These are phyloP conservation scores for Coemansia sp. DNA, from an alignment of 192 early-diverging fungal genomes.

Conservation along the genomic window DNA sequence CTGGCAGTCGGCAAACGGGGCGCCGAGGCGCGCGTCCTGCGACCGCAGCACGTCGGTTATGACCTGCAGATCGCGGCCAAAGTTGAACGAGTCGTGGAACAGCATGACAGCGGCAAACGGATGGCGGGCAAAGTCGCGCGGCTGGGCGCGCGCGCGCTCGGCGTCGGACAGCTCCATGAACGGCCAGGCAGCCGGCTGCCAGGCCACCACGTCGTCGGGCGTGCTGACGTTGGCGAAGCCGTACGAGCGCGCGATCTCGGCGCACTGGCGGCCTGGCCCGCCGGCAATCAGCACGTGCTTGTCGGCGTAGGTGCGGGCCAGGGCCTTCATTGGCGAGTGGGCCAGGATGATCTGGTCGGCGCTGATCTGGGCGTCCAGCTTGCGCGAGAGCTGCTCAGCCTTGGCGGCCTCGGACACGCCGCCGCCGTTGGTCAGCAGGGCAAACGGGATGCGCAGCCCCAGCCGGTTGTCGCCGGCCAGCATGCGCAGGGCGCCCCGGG, in stretches of 20 bases:
- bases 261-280: conserved; percentile 55
- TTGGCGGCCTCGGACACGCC: conserved; percentile 72
- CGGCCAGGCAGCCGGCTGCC: conserved; percentile 66
- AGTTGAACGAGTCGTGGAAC: conserved; percentile 85
- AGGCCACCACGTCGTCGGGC: conserved; percentile 64
- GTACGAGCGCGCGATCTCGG: conserved; percentile 61
- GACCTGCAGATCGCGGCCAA: conserved; percentile 84
- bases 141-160: neutral
- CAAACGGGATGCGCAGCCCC: conserved; percentile 61
- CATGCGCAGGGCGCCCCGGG: conserved; percentile 60
- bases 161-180: conserved; percentile 34
- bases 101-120: conserved; percentile 70
- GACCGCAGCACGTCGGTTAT: conserved; percentile 67
- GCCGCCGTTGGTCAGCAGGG: conserved; percentile 86
- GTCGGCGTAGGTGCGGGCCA: conserved; percentile 59
- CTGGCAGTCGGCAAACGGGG: conserved; percentile 50
- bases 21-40: conserved; percentile 57
- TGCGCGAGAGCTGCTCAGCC: conserved; percentile 60
- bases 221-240: conserved; percentile 67
- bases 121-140: conserved; percentile 35
- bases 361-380: conserved; percentile 56
- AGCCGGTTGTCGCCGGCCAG: conserved; percentile 57
- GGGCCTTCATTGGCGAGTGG: conserved; percentile 79
- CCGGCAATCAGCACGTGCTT: conserved; percentile 73
- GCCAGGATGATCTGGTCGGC: conserved; percentile 72